These are phyloP conservation scores for Fusarium buharicum DNA, from an alignment of 2,329 filamentous ascomycete genomes.

Conservation along the genomic window DNA sequence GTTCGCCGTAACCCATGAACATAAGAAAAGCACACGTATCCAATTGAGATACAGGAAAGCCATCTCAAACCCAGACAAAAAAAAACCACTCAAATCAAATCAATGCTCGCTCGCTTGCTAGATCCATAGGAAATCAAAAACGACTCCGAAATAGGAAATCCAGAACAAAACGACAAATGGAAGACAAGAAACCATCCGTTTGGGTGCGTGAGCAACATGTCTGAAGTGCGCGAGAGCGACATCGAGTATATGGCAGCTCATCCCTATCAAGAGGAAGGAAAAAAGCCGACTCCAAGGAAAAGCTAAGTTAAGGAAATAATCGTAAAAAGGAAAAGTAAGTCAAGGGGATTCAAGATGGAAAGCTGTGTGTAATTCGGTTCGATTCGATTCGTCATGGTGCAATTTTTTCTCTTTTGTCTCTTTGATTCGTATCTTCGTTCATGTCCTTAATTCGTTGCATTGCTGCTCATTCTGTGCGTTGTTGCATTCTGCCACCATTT, in stretches of 20 bases:
- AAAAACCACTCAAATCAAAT: slow-evolving; percentile 49
- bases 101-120: slow-evolving; percentile 52
- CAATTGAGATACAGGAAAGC: slow-evolving; percentile 41
- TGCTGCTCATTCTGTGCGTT: slow-evolving; percentile 57
- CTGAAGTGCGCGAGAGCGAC: slow-evolving; percentile 53
- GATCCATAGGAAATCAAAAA: slow-evolving; percentile 49
- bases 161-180: slow-evolving; percentile 46
- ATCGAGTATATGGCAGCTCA: slow-evolving; percentile 47
- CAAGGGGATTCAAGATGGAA: slow-evolving; percentile 25
- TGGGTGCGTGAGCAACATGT: slow-evolving; percentile 63
- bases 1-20: slow-evolving; percentile 22
- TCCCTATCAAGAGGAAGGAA: slow-evolving; percentile 40
- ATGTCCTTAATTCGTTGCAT: slow-evolving; percentile 57
- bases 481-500: slow-evolving; percentile 84
- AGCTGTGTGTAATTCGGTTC: slow-evolving; percentile 31
- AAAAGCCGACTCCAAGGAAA: slow-evolving; percentile 43
- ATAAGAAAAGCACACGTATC: slow-evolving; percentile 37
- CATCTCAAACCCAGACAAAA: slow-evolving; percentile 40
- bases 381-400: slow-evolving; percentile 50
- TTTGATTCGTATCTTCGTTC: slow-evolving; percentile 48
- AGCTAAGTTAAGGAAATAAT: slow-evolving; percentile 31
- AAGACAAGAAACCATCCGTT: slow-evolving; percentile 51
- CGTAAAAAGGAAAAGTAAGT: slow-evolving; percentile 27
- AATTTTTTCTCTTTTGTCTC: slow-evolving; percentile 43
- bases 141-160: slow-evolving; percentile 47